Conservation (phyloP, 1,284 basidiomycete species). For the Apiotrichum porosum region DNA sequence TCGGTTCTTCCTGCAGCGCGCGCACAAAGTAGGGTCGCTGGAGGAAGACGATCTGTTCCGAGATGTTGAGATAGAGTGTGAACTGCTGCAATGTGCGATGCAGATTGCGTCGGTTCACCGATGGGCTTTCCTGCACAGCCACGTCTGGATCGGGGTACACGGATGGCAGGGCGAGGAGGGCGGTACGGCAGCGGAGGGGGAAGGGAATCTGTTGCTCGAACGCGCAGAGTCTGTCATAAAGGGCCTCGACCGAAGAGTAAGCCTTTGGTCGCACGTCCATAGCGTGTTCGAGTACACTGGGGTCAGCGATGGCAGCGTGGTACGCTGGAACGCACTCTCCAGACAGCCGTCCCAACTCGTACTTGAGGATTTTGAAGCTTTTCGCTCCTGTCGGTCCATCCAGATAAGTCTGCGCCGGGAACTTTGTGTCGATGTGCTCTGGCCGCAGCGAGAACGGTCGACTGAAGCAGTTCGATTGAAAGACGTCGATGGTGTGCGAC, state of each 20-base stretch:
- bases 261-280: slow-evolving; percentile 9
- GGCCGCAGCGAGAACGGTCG: slow-evolving; percentile 22
- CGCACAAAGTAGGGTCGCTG: slow-evolving; percentile 30
- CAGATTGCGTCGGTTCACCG: slow-evolving; percentile 15
- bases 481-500: slow-evolving; percentile 25
- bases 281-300: slow-evolving; percentile 15
- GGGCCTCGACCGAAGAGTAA: slow-evolving; percentile 10
- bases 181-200: slow-evolving; percentile 22
- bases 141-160: slow-evolving; percentile 14
- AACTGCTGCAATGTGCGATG: slow-evolving; percentile 21
- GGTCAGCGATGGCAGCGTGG: too few relatives aligned
- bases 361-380: slow-evolving; percentile 25
- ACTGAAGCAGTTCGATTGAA: slow-evolving; percentile 33
- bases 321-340: too few relatives aligned
- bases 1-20: slow-evolving; percentile 18
- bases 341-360: slow-evolving; percentile 8
- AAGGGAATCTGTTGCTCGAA: slow-evolving; percentile 22
- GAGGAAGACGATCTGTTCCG: slow-evolving; percentile 24
- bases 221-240: slow-evolving; percentile 16
- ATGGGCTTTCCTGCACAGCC: slow-evolving; percentile 16
- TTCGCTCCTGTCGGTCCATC: neutral
- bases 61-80: slow-evolving; percentile 23
- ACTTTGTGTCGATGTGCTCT: slow-evolving; percentile 18
- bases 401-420: slow-evolving; percentile 4
- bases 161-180: slow-evolving; percentile 16